Conservation (phyloP, 176 grass and related monocot species). For the Cocos nucifera region DNA sequence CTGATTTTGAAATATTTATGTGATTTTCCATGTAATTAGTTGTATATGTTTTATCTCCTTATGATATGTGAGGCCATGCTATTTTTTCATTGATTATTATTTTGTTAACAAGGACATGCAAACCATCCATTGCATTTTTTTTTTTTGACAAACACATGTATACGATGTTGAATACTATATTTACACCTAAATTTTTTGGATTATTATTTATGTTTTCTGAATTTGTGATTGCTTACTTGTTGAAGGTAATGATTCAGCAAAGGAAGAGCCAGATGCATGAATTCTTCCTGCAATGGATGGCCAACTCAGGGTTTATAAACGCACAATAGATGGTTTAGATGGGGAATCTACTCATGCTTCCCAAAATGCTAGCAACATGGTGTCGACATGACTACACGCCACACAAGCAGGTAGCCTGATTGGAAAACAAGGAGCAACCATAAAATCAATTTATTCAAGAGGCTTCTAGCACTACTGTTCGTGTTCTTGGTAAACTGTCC, state of each 20-base stretch:
- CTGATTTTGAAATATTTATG: too few relatives aligned
- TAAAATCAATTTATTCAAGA: slow-evolving; percentile 85
- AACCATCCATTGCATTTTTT: too few relatives aligned
- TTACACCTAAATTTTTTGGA: too few relatives aligned
- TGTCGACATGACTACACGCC: slow-evolving; percentile 60
- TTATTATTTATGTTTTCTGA: too few relatives aligned
- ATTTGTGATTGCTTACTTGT: slow-evolving; percentile 7
- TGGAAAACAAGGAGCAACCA: slow-evolving; percentile 89
- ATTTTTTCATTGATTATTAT: too few relatives aligned
- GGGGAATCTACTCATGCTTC: slow-evolving; percentile 53
- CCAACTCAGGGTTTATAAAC: slow-evolving; percentile 81
- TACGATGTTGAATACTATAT: too few relatives aligned
- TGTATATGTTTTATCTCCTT: too few relatives aligned
- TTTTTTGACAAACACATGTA: too few relatives aligned
- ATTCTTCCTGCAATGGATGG: slow-evolving; percentile 86
- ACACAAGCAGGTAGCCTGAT: slow-evolving; percentile 72
- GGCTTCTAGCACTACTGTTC: slow-evolving; percentile 58
- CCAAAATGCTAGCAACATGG: slow-evolving; percentile 23
- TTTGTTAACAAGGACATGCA: too few relatives aligned
- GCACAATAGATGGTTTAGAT: slow-evolving; percentile 84
- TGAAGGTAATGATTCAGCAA: slow-evolving; percentile 90
- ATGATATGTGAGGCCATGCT: too few relatives aligned
- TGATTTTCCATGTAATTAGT: too few relatives aligned
- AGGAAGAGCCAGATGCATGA: slow-evolving; percentile 70
- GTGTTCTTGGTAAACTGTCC: slow-evolving; percentile 48